These are phyloP conservation scores for Thuja plicata DNA, from an alignment of 83 land plant genomes.

Conservation along the genomic window DNA sequence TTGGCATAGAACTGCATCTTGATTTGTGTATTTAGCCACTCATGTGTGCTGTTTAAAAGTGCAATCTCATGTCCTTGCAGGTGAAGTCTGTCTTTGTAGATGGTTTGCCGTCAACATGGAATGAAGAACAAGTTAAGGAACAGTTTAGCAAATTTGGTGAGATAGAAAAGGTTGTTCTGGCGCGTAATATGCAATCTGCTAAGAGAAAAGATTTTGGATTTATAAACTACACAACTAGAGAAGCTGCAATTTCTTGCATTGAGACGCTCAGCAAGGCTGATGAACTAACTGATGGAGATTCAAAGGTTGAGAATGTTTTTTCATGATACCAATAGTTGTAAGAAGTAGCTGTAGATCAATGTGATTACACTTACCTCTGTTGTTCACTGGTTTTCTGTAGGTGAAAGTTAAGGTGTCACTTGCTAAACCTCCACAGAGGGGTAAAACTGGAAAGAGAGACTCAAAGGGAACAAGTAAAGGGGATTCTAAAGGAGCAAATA, in stretches of 20 bases:
- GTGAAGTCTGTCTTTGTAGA: constrained; percentile 61
- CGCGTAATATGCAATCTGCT: constrained; percentile 34
- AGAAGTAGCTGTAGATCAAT: background rate
- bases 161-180: constrained; percentile 50
- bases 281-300: constrained; percentile 39
- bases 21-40: background rate
- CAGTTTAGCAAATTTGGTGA: constrained; percentile 49
- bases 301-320: constrained; percentile 29
- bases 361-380: background rate
- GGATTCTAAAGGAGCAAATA: constrained; percentile 9
- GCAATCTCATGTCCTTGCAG: constrained; percentile 18
- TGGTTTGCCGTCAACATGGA: constrained; percentile 48
- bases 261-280: constrained; percentile 32
- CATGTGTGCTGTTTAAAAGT: background rate
- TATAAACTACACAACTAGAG: constrained; percentile 46
- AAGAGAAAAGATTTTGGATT: constrained; percentile 65
- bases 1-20: background rate
- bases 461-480: constrained; percentile 14
- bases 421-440: constrained; percentile 41
- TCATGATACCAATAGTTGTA: background rate
- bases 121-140: constrained; percentile 45
- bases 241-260: constrained; percentile 49
- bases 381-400: constrained; percentile 18
- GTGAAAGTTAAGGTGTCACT: constrained; percentile 48
- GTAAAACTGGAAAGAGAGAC: constrained; percentile 23